Base-by-base conservation (phyloP, 768 basidiomycete genomes). In the Leccinum fibrillosum region DNA sequence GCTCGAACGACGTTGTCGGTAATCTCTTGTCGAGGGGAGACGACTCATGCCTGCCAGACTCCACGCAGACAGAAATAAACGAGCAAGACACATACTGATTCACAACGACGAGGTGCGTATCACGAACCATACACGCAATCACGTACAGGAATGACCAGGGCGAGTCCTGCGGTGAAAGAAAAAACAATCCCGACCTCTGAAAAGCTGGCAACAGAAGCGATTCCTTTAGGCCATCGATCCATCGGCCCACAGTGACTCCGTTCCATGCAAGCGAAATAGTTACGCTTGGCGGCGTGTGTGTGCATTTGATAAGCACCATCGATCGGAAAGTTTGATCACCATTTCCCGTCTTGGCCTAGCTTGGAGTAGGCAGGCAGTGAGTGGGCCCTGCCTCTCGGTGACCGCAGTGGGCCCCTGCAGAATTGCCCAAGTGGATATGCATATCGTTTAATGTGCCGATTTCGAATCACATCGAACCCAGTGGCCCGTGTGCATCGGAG, bases 401-500 rank as follows among this genome's bases (percentile, higher is more conserved):
- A 56, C 21, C 45, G 39, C 4, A 26, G 39, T 23, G 56, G 61
- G 1, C 54, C 62, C 4, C 26, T 17, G 30, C 17, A 60, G 52
- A 45, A 59, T 61, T 8, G 66, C 64, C 73, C 8, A 76, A 70
- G 48, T 78, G 72, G 42, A 53, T 32, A 23, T 60, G 19, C 42
- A 19, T 39, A 39, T n/a, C 4, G 3, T 17, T 50, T 32, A 12
- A 35, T 52, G 11, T 32, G 44, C 12, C 44, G 49, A 10, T 60
- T 63, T 11, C 59, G 56, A 15, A 59, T 39, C 4, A 51, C 60
- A 30, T 54, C 19, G 56, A 35, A 60, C 51, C 58, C 72, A 82
- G 60, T 82, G 65, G 62, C 44, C 76, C 70, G 58, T 76, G 71
- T 6, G 80, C 73, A 67, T 71, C 64, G 7, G 80, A 61, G 21